Evolutionary conservation across 768 basidiomycete species (phyloP), one percentile per base, ranked within the genome.

Genomic region (Saitozyma podzolica): DNA sequence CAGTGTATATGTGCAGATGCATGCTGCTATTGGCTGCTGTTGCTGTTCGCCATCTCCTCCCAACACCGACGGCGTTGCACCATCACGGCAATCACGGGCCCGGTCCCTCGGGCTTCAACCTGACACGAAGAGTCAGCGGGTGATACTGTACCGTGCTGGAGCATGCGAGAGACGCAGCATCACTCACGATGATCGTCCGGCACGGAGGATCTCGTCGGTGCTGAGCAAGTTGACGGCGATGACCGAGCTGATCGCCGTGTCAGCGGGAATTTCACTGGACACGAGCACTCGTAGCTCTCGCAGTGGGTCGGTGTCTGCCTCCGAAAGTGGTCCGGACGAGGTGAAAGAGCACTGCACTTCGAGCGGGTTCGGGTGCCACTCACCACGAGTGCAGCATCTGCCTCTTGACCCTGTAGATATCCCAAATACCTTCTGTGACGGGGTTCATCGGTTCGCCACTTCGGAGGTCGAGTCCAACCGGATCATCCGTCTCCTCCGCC

Each of bases 321-420:
- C 29, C 29, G 2, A 29, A 29, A 5, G 29, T 29, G 29, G 29
- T 5, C 29, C 5, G 29, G 29, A 29, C 29, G 5, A 29, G 29
- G 5, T 29, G 29, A 5, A 29, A 29, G 29, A 29, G 29, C 29
- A 29, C 29, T 29, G 29, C 29, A 29, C 2, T 2, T 29, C 29
- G 29, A 29, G 29, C 50, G 17, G 9, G n/a, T n/a, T 10, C 9
- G 37, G 3, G 20, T 9, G 58, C 63, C 17, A 82, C 87, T 77
- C 70, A 93, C 92, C 91, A 91, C 74, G 92, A 95, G 77, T 97
- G 94, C 51, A 99, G 82, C 92, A 99, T 96, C 78, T 99, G 96
- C 64, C 95, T 84, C 84, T 99, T 99, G 64, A 99, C 96, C 68
- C 96, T 84, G 78, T 96, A 98, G 82, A 97, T 98, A 78, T 99